These are phyloP conservation scores for Mycena polygramma DNA, from an alignment of 768 basidiomycete genomes.

Conservation along the genomic window DNA sequence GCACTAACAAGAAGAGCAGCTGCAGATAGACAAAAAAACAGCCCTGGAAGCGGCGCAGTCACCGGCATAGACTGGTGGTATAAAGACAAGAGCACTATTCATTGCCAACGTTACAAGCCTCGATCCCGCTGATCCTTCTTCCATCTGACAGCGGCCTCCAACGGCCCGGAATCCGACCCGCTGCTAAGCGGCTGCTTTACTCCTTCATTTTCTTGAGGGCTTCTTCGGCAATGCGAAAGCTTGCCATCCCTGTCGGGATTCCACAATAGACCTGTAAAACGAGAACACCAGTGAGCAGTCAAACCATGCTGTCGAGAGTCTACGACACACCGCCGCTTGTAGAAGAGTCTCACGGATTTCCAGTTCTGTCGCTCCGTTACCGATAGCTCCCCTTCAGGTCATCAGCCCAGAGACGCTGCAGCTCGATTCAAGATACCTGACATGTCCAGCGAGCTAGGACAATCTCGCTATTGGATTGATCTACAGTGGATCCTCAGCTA, in stretches of 20 bases:
- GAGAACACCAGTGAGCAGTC: too few species aligned
- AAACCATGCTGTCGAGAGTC: too few species aligned
- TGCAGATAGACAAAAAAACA: conserved; percentile 17
- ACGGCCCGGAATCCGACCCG: background rate
- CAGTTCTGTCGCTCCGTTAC: conserved; percentile 57
- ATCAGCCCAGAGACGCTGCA: background rate
- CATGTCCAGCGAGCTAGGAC: conserved; percentile 52
- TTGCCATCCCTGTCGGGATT: conserved; percentile 57
- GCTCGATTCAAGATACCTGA: conserved; percentile 40
- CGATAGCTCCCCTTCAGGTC: conserved; percentile 54
- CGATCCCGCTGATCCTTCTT: background rate
- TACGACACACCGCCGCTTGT: conserved; percentile 46
- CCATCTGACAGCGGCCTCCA: background rate
- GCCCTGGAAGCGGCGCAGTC: conserved; percentile 1
- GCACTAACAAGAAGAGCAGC: conserved; percentile 27
- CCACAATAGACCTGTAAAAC: conserved; percentile 51
- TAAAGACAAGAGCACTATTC: conserved; percentile 24
- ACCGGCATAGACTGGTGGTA: conserved; percentile 25
- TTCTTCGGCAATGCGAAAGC: conserved; percentile 56
- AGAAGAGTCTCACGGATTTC: conserved; percentile 60
- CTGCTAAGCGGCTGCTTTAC: too few species aligned
- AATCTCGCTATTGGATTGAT: background rate
- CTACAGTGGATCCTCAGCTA: too few species aligned
- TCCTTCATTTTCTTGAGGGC: conserved; percentile 53
- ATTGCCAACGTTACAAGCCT: conserved; percentile 9